Evolutionary conservation across 2,329 filamentous ascomycete genomes (phyloP), one percentile per base, ranked within the genome.

Genomic region (Trichophyton simii): DNA sequence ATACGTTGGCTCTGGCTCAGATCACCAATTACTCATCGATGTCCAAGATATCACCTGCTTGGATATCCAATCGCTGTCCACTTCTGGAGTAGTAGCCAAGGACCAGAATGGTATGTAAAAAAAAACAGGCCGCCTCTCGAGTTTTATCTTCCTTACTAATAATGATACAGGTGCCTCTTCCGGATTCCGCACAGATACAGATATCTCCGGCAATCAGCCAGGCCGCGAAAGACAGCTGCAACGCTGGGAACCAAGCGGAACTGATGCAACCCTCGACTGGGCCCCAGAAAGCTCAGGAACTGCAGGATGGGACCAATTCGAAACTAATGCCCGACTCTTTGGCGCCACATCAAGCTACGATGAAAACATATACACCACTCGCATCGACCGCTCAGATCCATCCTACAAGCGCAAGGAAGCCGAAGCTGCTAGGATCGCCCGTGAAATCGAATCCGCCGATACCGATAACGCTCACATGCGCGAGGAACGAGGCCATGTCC

Each of bases 351-450:
- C 88, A 59, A 90, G 91, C 68, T 99, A 97, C 72, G 86, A 97
- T 70, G 94, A 97, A 75, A 91, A 89, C 67, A 84, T 94, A 50
- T 99, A 99, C 76, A 99, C 94, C 1, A 99, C 94, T 8, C 78
- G 83, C 46, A 95, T 99, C 70, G 85, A 99, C 74, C 89, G 86
- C 69, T 88, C 76, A 65, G 86, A 95, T 68, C 91, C 94, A 0
- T 80, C 87, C 60, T 96, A 95, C 74, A 86, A 83, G 65, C 84
- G 89, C 72, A 84, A 87, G 65, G 81, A 88, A 68, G 90, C 88
- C 2, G 83, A 86, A 41, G 94, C 91, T 1, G 90, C 91, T 22
- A 86, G 82, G 66, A 88, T 92, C 70, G 94, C 91, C 22, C 85
- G 88, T 63, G 92, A 97, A 73, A 99, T 99, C 67, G 90, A 96